Evolutionary conservation across 176 grass and related monocot species (phyloP), one percentile per base, ranked within the genome.

Genomic region (Carex kokanica): DNA sequence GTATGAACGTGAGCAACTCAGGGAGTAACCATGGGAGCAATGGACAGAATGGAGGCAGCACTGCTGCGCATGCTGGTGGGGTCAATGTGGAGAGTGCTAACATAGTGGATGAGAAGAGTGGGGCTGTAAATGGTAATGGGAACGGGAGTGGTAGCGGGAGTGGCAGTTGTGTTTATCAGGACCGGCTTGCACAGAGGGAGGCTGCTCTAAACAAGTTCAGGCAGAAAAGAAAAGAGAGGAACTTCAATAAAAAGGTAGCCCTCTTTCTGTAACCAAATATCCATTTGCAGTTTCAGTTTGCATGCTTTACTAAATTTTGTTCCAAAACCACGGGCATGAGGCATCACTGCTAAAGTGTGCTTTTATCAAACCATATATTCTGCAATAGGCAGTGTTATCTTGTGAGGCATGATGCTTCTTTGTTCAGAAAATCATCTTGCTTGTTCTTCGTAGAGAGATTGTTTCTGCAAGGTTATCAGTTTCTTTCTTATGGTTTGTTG

Each of bases 161-260:
- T 58, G 81, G 88, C 21, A 88, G 86, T 81, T 85, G 82, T 29
- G 79, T 83, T 49, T 78, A 91, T 84, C 78, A 88, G 66, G 80
- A 93, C 61, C 72, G 86, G 63, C 78, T 87, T 18, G 55, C 86
- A 8, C 89, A 93, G 71, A 85, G 91, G 86, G 93, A 95, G 89
- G 93, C 89, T 87, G 93, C 96, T 3, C 34, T 98, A 24, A 88
- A 64, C 61, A 98, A 91, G 40, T 98, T 93, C 68, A 88, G 84
- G 84, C 78, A 86, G 68, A 98, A 98, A 85, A 89, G 83, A 71
- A 98, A 93, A 84, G 86, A 87, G 36, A 86, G 92, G 1, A 94
- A 91, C 86, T 98, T 94, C 4, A 92, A 90, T 11, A 94, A 94
- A 81, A 94, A 94, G 95, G 95, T 98, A 87, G 8, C n/a, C 57